Evolutionary conservation across 1,284 basidiomycete genomes (phyloP).

Genomic region (Ustanciosporium gigantosporum): DNA sequence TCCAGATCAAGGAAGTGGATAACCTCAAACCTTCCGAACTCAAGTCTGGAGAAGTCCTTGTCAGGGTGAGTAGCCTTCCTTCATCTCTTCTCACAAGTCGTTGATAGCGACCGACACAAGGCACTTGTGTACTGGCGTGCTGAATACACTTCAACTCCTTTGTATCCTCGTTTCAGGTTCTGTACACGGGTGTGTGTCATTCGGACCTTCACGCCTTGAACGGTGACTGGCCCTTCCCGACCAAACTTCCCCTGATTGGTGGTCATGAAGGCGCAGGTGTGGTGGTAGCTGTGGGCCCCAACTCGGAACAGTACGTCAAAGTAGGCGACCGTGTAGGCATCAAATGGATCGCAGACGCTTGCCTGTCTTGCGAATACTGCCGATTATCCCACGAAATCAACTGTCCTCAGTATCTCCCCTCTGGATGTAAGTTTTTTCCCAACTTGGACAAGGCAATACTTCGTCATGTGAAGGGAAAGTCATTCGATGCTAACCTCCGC

Average conservation of each 20-base stretch:
- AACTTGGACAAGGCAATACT: too few relatives aligned
- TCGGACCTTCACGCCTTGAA: slow-evolving; percentile 43
- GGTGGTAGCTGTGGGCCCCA: slow-evolving; percentile 75
- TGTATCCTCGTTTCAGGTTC: slow-evolving; percentile 10
- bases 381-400: slow-evolving; percentile 72
- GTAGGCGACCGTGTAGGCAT: slow-evolving; percentile 82
- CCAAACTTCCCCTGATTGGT: slow-evolving; percentile 75
- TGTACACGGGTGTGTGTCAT: slow-evolving; percentile 39
- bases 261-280: slow-evolving; percentile 74
- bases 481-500: too few relatives aligned
- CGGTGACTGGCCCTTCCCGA: slow-evolving; percentile 58
- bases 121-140: too few relatives aligned
- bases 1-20: slow-evolving; percentile 22
- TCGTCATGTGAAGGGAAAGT: too few relatives aligned
- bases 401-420: slow-evolving; percentile 18
- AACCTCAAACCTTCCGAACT: slow-evolving; percentile 64
- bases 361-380: slow-evolving; percentile 74
- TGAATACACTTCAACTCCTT: too few relatives aligned
- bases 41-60: slow-evolving; percentile 75
- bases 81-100: neutral
- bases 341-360: slow-evolving; percentile 69
- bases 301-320: slow-evolving; percentile 67
- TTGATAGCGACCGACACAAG: neutral
- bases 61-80: slow-evolving; percentile 66
- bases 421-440: slow-evolving; percentile 61